Conservation (phyloP, 352 stramenopile genomes). For the Globisporangium nodosum region DNA sequence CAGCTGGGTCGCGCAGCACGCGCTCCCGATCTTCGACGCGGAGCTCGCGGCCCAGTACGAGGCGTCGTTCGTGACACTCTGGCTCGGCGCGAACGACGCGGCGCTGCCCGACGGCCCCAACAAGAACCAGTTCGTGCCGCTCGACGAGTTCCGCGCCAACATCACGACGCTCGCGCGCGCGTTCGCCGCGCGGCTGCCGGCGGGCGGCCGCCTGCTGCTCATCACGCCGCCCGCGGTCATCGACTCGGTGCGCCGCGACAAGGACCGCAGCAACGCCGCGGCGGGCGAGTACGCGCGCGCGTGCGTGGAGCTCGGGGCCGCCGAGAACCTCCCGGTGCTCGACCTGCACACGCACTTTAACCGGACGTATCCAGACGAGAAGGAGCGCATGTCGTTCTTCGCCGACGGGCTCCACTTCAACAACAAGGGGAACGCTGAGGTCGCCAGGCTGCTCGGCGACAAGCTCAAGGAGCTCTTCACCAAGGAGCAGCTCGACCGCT, state of each 20-base stretch:
- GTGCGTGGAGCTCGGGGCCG: slow-evolving; percentile 25
- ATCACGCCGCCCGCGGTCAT: slow-evolving; percentile 42
- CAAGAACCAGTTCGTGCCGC: slow-evolving; percentile 30
- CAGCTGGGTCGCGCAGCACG: slow-evolving; percentile 35
- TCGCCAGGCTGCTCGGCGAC: slow-evolving; percentile 25
- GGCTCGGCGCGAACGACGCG: slow-evolving; percentile 60
- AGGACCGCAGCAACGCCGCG: slow-evolving; percentile 34
- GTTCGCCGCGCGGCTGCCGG: slow-evolving; percentile 16
- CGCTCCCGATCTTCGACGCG: slow-evolving; percentile 29
- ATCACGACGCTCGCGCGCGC: slow-evolving; percentile 20
- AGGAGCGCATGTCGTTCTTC: slow-evolving; percentile 23
- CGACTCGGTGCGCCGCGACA: slow-evolving; percentile 21
- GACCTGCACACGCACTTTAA: slow-evolving; percentile 43
- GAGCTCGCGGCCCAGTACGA: slow-evolving; percentile 25
- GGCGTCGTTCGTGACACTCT: slow-evolving; percentile 42
- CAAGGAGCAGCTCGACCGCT: slow-evolving; percentile 3
- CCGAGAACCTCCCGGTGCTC: slow-evolving; percentile 21
- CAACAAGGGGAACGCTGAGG: slow-evolving; percentile 32
- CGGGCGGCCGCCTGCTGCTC: slow-evolving; percentile 25
- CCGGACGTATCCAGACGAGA: slow-evolving; percentile 15
- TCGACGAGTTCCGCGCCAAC: slow-evolving; percentile 41
- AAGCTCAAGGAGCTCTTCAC: slow-evolving; percentile 23
- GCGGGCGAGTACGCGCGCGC: slow-evolving; percentile 28
- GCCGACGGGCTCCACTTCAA: slow-evolving; percentile 49
- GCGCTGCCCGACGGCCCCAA: slow-evolving; percentile 24